Evolutionary conservation across 164 flowering plant species (phyloP).

Genomic region (Chimonanthus salicifolius): DNA sequence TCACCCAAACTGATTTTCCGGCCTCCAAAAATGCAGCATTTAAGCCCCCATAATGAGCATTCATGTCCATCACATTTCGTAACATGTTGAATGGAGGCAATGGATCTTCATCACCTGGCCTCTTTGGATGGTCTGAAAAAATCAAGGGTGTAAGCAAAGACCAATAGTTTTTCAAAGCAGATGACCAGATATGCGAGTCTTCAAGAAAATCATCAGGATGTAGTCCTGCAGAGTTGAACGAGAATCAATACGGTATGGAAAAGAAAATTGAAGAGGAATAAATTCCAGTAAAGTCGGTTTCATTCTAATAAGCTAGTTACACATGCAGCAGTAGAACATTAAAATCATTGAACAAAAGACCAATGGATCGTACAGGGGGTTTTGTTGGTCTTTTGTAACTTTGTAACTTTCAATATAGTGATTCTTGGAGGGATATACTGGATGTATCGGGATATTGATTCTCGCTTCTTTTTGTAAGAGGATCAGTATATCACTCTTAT

Average conservation of each 20-base stretch:
- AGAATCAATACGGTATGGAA: conserved; percentile 6
- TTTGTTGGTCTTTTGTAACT: too few relatives aligned
- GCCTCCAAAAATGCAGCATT: conserved; percentile 82
- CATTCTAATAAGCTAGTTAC: background rate
- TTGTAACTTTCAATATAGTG: too few relatives aligned
- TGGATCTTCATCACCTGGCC: conserved; percentile 98
- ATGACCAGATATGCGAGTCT: conserved; percentile 58
- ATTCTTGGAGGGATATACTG: too few relatives aligned
- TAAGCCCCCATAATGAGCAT: conserved; percentile 83
- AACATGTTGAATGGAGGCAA: conserved; percentile 94
- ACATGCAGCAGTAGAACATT: background rate
- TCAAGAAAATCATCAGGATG: conserved; percentile 65
- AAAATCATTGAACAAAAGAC: conserved; percentile 1
- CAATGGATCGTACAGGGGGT: too few relatives aligned
- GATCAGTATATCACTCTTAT: too few relatives aligned
- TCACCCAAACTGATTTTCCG: conserved; percentile 79
- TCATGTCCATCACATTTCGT: conserved; percentile 98
- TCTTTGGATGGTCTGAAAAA: conserved; percentile 97
- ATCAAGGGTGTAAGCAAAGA: conserved; percentile 91
- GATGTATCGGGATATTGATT: too few relatives aligned
- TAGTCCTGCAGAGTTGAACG: conserved; percentile 52
- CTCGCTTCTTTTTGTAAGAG: too few relatives aligned
- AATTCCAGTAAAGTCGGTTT: background rate
- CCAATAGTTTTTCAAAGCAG: conserved; percentile 81
- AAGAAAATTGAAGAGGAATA: background rate